Evolutionary conservation across 192 early-diverging fungal species (phyloP).

Genomic region (Coemansia sp.): DNA sequence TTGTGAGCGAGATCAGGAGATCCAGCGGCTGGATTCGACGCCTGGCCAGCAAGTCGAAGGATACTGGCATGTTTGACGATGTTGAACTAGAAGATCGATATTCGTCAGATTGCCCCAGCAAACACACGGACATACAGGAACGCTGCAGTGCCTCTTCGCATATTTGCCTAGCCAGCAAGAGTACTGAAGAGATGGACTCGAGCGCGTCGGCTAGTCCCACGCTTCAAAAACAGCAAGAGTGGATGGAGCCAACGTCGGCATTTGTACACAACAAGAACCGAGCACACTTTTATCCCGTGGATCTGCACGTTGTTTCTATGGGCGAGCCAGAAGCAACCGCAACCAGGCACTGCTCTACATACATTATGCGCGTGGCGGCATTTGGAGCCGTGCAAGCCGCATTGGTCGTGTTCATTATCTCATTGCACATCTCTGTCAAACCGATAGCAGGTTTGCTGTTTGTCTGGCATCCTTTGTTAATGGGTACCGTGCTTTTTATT

Average conservation of each 20-base stretch:
- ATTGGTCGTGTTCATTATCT: slow-evolving; percentile 1
- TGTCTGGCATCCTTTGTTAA: slow-evolving; percentile 24
- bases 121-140: not conserved
- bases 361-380: not conserved
- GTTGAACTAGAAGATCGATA: no score
- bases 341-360: no score
- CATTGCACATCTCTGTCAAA: not conserved
- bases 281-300: not conserved
- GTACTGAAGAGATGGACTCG: not conserved
- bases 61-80: not conserved
- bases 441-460: not conserved
- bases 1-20: slow-evolving; percentile 11
- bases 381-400: slow-evolving; percentile 2
- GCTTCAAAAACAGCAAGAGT: not conserved
- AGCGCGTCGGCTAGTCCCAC: no score
- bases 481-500: slow-evolving; percentile 19
- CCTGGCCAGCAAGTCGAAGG: slow-evolving; percentile 1
- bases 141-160: not conserved
- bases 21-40: slow-evolving; percentile 19
- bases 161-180: not conserved
- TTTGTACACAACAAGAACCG: not conserved
- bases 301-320: not conserved
- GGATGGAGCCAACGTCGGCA: not conserved
- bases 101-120: no score
- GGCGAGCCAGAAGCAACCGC: not conserved